phyloP scores from a whole-genome alignment of 495 filamentous ascomycete genomes.

The Penicillium pulvis region DNA sequence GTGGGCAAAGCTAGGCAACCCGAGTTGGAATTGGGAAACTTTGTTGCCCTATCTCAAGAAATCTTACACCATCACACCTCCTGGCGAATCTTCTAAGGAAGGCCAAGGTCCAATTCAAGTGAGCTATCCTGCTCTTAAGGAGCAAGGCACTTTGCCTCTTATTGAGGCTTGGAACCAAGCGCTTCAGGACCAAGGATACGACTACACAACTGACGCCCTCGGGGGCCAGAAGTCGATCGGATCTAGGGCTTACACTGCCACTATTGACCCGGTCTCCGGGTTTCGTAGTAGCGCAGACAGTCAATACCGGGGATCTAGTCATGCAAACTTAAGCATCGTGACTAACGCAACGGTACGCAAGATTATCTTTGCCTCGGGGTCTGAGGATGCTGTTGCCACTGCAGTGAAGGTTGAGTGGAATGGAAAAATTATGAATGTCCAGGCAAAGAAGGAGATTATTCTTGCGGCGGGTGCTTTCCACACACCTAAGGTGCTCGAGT shows the following conservation, averaged over 20 bases:
- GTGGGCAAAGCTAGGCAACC: slow-evolving; percentile 57
- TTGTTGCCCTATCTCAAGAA: slow-evolving; percentile 47
- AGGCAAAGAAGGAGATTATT: slow-evolving; percentile 48
- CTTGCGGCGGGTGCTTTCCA: slow-evolving; percentile 54
- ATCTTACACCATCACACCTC: slow-evolving; percentile 10
- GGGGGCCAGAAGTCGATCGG: slow-evolving; percentile 15
- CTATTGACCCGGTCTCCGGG: slow-evolving; percentile 26
- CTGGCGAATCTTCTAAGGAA: slow-evolving; percentile 4
- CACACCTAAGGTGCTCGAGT: slow-evolving; percentile 54
- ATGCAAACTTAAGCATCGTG: slow-evolving; percentile 50
- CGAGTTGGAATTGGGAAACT: slow-evolving; percentile 52
- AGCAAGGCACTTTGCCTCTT: slow-evolving; percentile 7
- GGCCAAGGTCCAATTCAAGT: slow-evolving; percentile 22
- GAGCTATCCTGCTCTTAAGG: slow-evolving; percentile 20
- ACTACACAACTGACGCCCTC: slow-evolving; percentile 11
- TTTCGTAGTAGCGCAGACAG: slow-evolving; percentile 34
- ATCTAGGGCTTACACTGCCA: slow-evolving; percentile 20
- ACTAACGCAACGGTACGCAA: slow-evolving; percentile 47
- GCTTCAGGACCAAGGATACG: slow-evolving; percentile 22
- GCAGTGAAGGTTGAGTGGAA: slow-evolving; percentile 35
- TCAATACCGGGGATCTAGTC: slow-evolving; percentile 41
- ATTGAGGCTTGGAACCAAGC: slow-evolving; percentile 31
- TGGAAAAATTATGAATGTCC: slow-evolving; percentile 17
- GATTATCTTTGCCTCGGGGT: slow-evolving; percentile 32
- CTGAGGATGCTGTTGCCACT: slow-evolving; percentile 19